Conservation (phyloP, 2,329 filamentous ascomycete species). For the Paradendryphiella salina region DNA sequence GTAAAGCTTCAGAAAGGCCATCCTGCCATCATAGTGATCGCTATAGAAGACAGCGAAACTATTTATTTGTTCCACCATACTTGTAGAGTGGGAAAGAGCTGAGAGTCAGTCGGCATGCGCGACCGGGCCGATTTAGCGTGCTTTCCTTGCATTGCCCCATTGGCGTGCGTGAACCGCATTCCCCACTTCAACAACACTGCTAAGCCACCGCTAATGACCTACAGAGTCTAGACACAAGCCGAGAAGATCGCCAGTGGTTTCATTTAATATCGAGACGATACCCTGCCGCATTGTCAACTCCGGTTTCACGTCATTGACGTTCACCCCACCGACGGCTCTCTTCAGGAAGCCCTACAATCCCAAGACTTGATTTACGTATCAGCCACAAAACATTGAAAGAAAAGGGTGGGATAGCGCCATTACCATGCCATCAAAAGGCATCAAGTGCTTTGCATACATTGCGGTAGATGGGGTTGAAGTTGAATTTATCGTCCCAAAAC, state of each 20-base stretch:
- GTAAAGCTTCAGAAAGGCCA: no score
- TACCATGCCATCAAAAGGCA: slow-evolving; percentile 44
- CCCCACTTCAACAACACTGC: slow-evolving; percentile 20
- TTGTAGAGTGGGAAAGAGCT: background rate
- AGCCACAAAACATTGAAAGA: background rate
- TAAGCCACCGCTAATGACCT: slow-evolving; percentile 13
- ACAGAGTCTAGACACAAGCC: slow-evolving; percentile 12
- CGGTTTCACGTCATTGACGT: background rate
- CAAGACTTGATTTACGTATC: background rate
- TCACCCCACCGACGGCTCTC: background rate
- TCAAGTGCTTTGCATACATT: slow-evolving; percentile 42
- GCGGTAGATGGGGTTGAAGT: slow-evolving; percentile 48
- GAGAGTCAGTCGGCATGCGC: background rate
- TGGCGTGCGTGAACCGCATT: background rate
- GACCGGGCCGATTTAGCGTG: slow-evolving; percentile 1
- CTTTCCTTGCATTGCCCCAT: background rate
- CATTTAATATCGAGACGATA: slow-evolving; percentile 3
- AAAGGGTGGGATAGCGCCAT: background rate
- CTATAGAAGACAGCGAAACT: no score
- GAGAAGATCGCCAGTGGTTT: background rate
- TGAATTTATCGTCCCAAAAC: slow-evolving; percentile 52
- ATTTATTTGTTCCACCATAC: no score
- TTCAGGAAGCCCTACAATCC: background rate
- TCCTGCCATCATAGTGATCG: no score
- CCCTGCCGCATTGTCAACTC: background rate